Evolutionary conservation across 768 basidiomycete genomes (phyloP).

Genomic region (Dendrothele bispora): DNA sequence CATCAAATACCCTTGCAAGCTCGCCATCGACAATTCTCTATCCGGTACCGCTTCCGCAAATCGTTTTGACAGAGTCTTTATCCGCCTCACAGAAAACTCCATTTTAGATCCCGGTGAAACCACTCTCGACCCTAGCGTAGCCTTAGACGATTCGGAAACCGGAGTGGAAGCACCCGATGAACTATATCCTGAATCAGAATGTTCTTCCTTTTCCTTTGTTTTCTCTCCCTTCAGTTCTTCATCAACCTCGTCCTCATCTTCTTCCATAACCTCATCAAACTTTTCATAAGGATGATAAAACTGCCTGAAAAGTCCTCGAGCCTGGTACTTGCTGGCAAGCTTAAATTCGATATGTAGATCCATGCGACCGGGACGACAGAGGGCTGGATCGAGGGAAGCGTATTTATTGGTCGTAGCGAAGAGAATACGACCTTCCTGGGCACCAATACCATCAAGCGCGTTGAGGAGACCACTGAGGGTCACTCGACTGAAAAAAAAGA

Average conservation of each 20-base stretch:
- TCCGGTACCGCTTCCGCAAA: conserved; percentile 58
- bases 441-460: conserved; percentile 77
- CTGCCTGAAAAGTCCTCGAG: conserved; percentile 58
- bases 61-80: conserved; percentile 47
- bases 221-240: no score
- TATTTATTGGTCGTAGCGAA: conserved; percentile 83
- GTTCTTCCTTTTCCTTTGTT: conserved; percentile 2
- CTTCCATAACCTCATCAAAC: conserved; percentile 28
- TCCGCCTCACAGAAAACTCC: conserved; percentile 35
- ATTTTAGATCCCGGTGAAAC: conserved; percentile 24
- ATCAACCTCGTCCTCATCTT: conserved; percentile 20
- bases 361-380: conserved; percentile 78
- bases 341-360: conserved; percentile 78
- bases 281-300: conserved; percentile 59
- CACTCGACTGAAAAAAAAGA: conserved; percentile 31
- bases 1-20: conserved; percentile 52
- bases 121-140: conserved; percentile 9
- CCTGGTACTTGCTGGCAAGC: conserved; percentile 70
- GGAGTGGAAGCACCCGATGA: no score
- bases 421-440: conserved; percentile 80
- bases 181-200: background rate
- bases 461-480: conserved; percentile 76
- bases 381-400: conserved; percentile 65
- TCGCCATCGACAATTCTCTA: conserved; percentile 48
- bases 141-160: no score